A percentile compares a stretch with the other conserved stretches of the same genome.
These are phyloP conservation scores for Exophiala viscosa DNA, from an alignment of 2,329 filamentous ascomycete species.

Conservation along the genomic window DNA sequence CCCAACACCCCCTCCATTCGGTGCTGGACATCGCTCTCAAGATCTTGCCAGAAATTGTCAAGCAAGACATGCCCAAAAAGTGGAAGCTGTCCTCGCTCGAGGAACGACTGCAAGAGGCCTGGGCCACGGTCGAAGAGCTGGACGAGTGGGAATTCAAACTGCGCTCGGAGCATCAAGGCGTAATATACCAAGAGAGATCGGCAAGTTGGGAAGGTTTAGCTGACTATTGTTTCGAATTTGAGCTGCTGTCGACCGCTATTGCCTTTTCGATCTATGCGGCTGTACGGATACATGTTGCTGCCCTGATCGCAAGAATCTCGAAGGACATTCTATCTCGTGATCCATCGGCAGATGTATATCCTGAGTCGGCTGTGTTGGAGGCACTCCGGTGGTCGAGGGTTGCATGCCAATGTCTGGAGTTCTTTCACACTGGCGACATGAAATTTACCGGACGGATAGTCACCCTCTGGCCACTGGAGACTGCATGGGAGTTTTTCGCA, in stretches of 20 bases:
- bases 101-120: constrained; percentile 10
- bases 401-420: constrained; percentile 22
- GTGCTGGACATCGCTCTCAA: constrained; percentile 19
- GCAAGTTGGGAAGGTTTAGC: constrained; percentile 15
- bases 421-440: constrained; percentile 14
- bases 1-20: constrained; percentile 16
- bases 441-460: constrained; percentile 14
- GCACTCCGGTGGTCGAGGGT: constrained; percentile 18
- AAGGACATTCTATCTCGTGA: constrained; percentile 8
- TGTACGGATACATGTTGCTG: constrained; percentile 18
- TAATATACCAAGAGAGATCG: constrained; percentile 9
- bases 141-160: constrained; percentile 12
- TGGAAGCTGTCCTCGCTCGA: constrained; percentile 6
- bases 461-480: constrained; percentile 20
- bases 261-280: constrained; percentile 22
- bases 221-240: constrained; percentile 14
- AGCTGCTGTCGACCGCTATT: constrained; percentile 3
- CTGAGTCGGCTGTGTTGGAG: constrained; percentile 12
- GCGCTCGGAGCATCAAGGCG: constrained; percentile 6
- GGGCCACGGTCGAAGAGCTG: constrained; percentile 9
- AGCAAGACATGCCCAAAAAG: constrained; percentile 14
- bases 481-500: constrained; percentile 17
- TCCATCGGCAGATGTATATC: constrained; percentile 5
- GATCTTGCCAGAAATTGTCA: constrained; percentile 17
- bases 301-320: constrained; percentile 9